Evolutionary conservation across 2,329 filamentous ascomycete species (phyloP).

Genomic region (Dryadomyces sulphureus): DNA sequence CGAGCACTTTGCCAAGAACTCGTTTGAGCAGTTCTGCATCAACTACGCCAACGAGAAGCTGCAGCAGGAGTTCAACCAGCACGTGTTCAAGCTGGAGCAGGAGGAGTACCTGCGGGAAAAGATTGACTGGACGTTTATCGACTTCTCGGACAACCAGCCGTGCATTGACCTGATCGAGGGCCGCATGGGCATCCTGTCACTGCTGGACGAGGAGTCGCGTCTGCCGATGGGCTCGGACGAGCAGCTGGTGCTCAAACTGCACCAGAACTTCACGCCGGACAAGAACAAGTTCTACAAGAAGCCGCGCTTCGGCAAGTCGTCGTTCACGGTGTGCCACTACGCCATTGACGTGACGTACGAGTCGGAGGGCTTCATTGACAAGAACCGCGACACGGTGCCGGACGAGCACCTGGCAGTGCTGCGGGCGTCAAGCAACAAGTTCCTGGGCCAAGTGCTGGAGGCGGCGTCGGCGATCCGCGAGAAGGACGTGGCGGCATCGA

Average conservation of each 20-base stretch:
- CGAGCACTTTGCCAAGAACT: conserved; percentile 98
- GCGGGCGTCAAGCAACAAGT: conserved; percentile 67
- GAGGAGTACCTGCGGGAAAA: conserved; percentile 93
- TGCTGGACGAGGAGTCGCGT: conserved; percentile 91
- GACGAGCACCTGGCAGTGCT: conserved; percentile 96
- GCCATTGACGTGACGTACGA: conserved; percentile 97
- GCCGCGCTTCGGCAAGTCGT: conserved; percentile 89
- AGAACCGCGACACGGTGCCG: conserved; percentile 96
- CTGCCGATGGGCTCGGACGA: conserved; percentile 96
- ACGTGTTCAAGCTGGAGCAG: conserved; percentile 97
- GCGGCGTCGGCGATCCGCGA: conserved; percentile 78
- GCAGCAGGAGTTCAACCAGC: conserved; percentile 97
- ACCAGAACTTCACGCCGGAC: conserved; percentile 78
- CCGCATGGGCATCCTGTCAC: conserved; percentile 80
- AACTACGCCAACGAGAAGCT: conserved; percentile 99
- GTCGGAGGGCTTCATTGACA: conserved; percentile 97
- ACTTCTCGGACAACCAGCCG: conserved; percentile 97
- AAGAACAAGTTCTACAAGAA: conserved; percentile 99
- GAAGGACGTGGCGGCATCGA: conserved; percentile 58
- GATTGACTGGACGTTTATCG: conserved; percentile 99
- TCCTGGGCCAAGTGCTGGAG: conserved; percentile 71
- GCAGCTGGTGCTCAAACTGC: conserved; percentile 89
- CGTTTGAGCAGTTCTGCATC: conserved; percentile 99
- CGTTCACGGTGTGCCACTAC: conserved; percentile 98
- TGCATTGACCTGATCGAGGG: conserved; percentile 98